Evolutionary conservation across 108 stramenopile species (phyloP).

Genomic region (Fragilariopsis cylindrus): DNA sequence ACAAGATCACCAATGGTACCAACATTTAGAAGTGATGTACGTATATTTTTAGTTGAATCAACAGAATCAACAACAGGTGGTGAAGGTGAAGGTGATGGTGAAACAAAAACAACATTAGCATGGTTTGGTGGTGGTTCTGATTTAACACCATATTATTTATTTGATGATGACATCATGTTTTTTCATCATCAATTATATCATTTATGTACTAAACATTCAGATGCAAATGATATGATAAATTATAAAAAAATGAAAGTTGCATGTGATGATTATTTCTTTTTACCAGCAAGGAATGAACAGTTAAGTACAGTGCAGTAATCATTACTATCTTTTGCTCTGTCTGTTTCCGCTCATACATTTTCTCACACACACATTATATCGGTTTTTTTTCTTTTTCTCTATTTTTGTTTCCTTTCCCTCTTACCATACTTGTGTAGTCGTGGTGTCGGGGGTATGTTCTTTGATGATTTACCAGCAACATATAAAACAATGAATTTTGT

Average conservation of each 20-base stretch:
- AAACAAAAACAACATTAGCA: conserved; percentile 21
- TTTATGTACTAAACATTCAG: conserved; percentile 58
- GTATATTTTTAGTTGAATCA: conserved; percentile 71
- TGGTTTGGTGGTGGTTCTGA: conserved; percentile 69
- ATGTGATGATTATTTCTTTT: conserved; percentile 94
- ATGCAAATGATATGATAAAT: conserved; percentile 40
- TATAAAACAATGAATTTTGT: conserved; percentile 54
- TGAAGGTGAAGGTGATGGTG: neutral
- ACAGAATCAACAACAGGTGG: conserved; percentile 2
- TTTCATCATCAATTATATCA: conserved; percentile 71
- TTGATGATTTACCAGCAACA: conserved; percentile 85
- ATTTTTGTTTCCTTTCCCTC: too few species aligned
- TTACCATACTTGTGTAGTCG: conserved; percentile 22
- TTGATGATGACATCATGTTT: conserved; percentile 76
- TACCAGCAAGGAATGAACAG: conserved; percentile 89
- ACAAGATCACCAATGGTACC: conserved; percentile 71
- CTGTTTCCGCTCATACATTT: too few species aligned
- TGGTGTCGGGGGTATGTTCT: conserved; percentile 95
- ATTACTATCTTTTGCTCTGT: too few species aligned
- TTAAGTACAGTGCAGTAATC: neutral
- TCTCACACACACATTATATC: too few species aligned
- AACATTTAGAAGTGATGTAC: conserved; percentile 91
- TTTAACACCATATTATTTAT: conserved; percentile 90
- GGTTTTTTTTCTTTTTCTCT: too few species aligned
- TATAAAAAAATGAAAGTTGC: conserved; percentile 70